A percentile compares a stretch with the other conserved stretches of the same genome.
These are phyloP conservation scores for Podospora appendiculata DNA, from an alignment of 495 filamentous ascomycete species.

Conservation along the genomic window DNA sequence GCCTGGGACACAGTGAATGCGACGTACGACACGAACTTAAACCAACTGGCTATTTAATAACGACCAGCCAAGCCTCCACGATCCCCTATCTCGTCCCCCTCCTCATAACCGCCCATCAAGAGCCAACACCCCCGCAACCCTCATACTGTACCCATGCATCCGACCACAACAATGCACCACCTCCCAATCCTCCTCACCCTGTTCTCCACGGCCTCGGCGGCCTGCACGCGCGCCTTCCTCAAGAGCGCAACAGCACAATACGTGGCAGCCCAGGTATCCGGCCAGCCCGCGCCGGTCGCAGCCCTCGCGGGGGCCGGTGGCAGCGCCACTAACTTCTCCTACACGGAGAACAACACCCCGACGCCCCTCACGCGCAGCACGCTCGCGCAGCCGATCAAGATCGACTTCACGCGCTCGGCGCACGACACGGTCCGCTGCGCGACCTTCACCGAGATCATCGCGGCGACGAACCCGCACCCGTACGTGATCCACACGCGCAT, in stretches of 20 bases:
- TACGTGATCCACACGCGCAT: conserved; percentile 33
- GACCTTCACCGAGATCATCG: conserved; percentile 40
- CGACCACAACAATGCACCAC: too few relatives aligned
- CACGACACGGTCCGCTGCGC: conserved; percentile 34
- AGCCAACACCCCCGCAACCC: too few relatives aligned
- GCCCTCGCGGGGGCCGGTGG: neutral
- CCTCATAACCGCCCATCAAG: too few relatives aligned
- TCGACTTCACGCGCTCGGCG: conserved; percentile 13
- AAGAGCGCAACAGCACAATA: conserved; percentile 10
- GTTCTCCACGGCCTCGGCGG: neutral
- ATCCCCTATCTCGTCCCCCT: too few relatives aligned
- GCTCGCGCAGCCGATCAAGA: conserved; percentile 8
- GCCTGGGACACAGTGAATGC: too few relatives aligned
- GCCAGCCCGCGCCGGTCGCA: neutral
- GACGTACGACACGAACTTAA: too few relatives aligned
- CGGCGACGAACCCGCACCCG: conserved; percentile 25
- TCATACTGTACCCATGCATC: too few relatives aligned
- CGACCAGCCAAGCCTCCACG: too few relatives aligned
- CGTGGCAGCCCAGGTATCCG: conserved; percentile 6
- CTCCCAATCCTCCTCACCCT: neutral
- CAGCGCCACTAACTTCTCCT: conserved; percentile 2
- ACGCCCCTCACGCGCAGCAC: conserved; percentile 1
- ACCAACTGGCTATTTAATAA: too few relatives aligned
- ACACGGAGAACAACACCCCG: conserved; percentile 11
- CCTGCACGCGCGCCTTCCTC: conserved; percentile 11